A percentile compares a stretch with the other conserved stretches of the same genome.
phyloP scores from a whole-genome alignment of 352 stramenopile species.

The Globisporangium cylindrosporum region DNA sequence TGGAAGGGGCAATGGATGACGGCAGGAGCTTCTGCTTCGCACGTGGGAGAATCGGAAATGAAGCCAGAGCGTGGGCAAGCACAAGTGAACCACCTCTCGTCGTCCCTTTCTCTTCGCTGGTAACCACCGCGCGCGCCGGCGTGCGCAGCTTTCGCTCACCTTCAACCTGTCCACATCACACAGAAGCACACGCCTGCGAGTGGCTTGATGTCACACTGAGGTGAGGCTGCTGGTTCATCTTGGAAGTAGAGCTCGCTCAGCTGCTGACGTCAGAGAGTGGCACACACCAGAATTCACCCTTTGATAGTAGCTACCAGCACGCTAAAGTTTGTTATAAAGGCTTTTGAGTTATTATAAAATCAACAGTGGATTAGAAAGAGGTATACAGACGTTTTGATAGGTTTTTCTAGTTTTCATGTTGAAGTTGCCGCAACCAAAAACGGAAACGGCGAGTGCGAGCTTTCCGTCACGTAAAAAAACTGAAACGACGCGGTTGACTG shows the following conservation, averaged over 20 bases:
- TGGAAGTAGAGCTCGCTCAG: background rate
- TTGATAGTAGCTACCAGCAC: background rate
- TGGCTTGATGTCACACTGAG: background rate
- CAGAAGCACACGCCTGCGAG: background rate
- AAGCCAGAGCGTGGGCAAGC: background rate
- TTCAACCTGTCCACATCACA: background rate
- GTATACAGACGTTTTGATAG: background rate
- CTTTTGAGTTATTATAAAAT: background rate
- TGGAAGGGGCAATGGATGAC: background rate
- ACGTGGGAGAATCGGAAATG: conserved; percentile 1
- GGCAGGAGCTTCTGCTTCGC: background rate
- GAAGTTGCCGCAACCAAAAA: background rate
- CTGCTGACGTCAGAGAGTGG: background rate
- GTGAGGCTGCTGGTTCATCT: background rate
- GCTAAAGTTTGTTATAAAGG: background rate
- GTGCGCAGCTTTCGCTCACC: too few relatives aligned
- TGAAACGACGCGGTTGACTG: background rate
- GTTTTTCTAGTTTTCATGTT: background rate
- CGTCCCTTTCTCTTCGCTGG: background rate
- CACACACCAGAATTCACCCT: background rate
- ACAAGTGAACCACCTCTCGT: background rate
- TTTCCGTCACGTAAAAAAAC: background rate
- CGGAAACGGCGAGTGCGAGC: background rate
- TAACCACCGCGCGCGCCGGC: background rate
- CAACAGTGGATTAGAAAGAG: background rate